A percentile compares a stretch with the other conserved stretches of the same genome.
Evolutionary conservation across 768 basidiomycete species (phyloP).

Genomic region (Krasilnikovozyma curviuscula): DNA sequence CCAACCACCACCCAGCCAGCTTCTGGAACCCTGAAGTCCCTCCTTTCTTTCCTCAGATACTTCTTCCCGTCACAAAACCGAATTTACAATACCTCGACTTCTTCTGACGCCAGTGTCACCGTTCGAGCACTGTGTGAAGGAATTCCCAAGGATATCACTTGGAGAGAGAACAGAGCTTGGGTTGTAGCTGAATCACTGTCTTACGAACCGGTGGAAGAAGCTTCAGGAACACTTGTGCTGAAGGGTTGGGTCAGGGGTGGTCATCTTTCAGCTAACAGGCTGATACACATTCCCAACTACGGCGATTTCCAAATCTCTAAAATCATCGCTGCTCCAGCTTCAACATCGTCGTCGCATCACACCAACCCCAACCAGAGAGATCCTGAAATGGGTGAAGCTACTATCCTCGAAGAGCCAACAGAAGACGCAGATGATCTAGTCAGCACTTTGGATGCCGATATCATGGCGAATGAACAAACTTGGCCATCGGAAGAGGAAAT

Average conservation of each 20-base stretch:
- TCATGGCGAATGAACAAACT: constrained; percentile 84
- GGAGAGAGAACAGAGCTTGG: constrained; percentile 64
- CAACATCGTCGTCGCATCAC: background rate
- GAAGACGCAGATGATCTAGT: constrained; percentile 61
- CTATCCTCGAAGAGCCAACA: too few species aligned
- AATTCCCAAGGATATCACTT: constrained; percentile 54
- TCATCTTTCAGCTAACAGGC: constrained; percentile 54
- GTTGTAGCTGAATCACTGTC: constrained; percentile 41
- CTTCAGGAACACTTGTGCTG: constrained; percentile 40
- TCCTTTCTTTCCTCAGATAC: constrained; percentile 84
- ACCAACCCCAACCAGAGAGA: constrained; percentile 38
- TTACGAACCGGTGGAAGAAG: constrained; percentile 10
- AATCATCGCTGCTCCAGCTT: background rate
- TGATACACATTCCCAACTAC: constrained; percentile 68
- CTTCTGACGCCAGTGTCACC: constrained; percentile 50
- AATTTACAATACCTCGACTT: constrained; percentile 32
- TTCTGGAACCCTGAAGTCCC: constrained; percentile 54
- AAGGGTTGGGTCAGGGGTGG: constrained; percentile 72
- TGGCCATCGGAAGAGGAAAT: constrained; percentile 98
- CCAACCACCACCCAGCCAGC: constrained; percentile 1
- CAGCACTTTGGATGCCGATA: constrained; percentile 71
- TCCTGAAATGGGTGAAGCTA: too few species aligned
- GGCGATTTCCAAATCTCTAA: constrained; percentile 61
- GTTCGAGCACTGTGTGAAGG: constrained; percentile 68
- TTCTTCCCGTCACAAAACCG: constrained; percentile 68